Evolutionary conservation across 345 rosid species (phyloP).

Genomic region (Pelargonium nanum): DNA sequence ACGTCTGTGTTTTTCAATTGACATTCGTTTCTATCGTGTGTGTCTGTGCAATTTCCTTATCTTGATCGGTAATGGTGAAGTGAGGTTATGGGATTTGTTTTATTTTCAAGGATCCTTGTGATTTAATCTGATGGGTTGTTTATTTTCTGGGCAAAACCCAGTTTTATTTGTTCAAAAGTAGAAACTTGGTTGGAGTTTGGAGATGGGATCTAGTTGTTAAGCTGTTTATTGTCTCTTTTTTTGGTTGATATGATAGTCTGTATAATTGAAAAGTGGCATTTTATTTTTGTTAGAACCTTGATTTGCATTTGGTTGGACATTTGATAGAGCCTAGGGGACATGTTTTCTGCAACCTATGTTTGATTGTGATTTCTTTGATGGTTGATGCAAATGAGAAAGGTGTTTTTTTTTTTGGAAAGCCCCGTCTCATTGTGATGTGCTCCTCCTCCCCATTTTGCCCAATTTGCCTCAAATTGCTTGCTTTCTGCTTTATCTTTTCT

Average conservation of each 20-base stretch:
- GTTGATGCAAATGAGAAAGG: background rate
- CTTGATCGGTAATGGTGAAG: slow-evolving; percentile 9
- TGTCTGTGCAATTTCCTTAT: slow-evolving; percentile 1
- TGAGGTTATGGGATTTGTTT: slow-evolving; percentile 5
- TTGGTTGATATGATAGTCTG: slow-evolving; percentile 8
- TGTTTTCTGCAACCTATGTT: slow-evolving; percentile 2
- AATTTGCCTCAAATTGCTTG: background rate
- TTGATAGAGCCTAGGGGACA: background rate
- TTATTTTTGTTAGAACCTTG: background rate
- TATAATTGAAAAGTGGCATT: slow-evolving; percentile 2
- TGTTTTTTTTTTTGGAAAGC: background rate
- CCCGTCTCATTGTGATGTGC: background rate
- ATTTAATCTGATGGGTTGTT: slow-evolving; percentile 13
- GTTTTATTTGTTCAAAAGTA: background rate
- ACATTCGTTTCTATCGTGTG: slow-evolving; percentile 3
- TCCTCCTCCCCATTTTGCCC: background rate
- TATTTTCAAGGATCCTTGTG: slow-evolving; percentile 2
- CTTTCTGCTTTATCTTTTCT: background rate
- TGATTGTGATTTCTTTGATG: slow-evolving; percentile 10
- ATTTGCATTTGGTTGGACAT: slow-evolving; percentile 10
- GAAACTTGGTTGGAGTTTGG: background rate
- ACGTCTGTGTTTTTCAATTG: slow-evolving; percentile 3
- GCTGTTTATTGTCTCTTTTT: slow-evolving; percentile 14
- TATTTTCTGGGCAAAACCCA: slow-evolving; percentile 10
- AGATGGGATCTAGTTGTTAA: slow-evolving; percentile 2